Base-by-base conservation (phyloP, 2,329 filamentous ascomycete genomes). In the Lizonia empirigonia region DNA sequence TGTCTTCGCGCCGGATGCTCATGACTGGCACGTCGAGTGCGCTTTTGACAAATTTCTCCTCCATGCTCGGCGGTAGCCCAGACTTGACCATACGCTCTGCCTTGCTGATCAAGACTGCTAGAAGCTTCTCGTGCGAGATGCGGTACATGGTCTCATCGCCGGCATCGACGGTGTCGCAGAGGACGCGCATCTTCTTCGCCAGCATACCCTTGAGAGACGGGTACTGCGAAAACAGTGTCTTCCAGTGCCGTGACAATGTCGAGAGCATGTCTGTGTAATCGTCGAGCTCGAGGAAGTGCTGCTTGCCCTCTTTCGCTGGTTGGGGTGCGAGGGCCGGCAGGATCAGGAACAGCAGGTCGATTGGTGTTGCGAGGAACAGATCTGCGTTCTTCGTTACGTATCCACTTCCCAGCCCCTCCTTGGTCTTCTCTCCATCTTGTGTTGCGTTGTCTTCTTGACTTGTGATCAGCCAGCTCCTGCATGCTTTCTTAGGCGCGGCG, bases 101-200 rank as follows among this genome's bases (percentile, higher is more conserved):
- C 72, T 97, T 97, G 15, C 73, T 67, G 6, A 92, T 56, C 1
- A 97, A 67, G 47, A 87, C 80, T 2, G 73, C 67, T 6, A 88
- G 65, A 1, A 97, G 80, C 68, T 91, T 96, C 10, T 79, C 76
- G 64, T 89, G 82, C 62, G 81, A 94, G 19, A 96, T 76, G 10
- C 91, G 85, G 72, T 89, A 96, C 89, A 97, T 91, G 46, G 77
- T 84, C 71, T 97, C 91, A 53, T 90, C 89, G 12, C 88, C 90
- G 1, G 89, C 89, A 26, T 94, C 88, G 9, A 95, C 88, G 0
- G 82, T 87, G 64, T 97, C 91, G 73, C 92, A 96, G 5, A 94
- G 80, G 1, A 77, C 80, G 1, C 78, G 80, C 76, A 96, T 86
- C 27, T 90, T 82, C 9, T 78, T 73, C 64, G 89, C 85, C 1